A percentile compares a stretch with the other conserved stretches of the same genome.
These are phyloP conservation scores for Groenewaldozyma sp. DNA, from an alignment of 1,139 yeast species.

Conservation along the genomic window DNA sequence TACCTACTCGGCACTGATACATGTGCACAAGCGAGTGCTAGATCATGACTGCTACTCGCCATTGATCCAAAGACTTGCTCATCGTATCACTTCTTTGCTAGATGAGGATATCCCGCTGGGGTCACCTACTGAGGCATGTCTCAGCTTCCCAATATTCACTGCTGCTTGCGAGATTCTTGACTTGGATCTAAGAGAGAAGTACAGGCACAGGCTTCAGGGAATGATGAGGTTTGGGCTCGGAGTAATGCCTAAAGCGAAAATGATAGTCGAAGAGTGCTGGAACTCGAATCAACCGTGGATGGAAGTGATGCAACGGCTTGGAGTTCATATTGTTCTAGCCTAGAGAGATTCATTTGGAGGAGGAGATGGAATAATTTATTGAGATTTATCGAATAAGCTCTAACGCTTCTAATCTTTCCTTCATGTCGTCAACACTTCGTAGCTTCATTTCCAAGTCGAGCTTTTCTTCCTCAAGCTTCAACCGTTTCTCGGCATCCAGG, in stretches of 20 bases:
- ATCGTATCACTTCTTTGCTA: constrained; percentile 32
- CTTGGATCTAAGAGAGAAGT: constrained; percentile 29
- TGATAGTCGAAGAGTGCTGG: constrained; percentile 46
- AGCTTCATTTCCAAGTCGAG: constrained; percentile 53
- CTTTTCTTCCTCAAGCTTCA: constrained; percentile 64
- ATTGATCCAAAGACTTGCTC: constrained; percentile 38
- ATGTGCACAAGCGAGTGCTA: constrained; percentile 43
- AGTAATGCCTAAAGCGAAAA: constrained; percentile 37
- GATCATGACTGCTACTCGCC: constrained; percentile 36
- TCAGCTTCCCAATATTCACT: constrained; percentile 44
- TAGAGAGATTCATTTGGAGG: constrained; percentile 7
- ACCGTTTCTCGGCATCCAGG: constrained; percentile 59
- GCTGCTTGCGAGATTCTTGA: constrained; percentile 47
- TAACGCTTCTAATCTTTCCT: constrained; percentile 44
- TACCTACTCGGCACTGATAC: constrained; percentile 43
- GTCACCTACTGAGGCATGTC: constrained; percentile 43
- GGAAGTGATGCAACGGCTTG: constrained; percentile 23
- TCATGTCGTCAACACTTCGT: constrained; percentile 57
- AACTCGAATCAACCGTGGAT: constrained; percentile 21
- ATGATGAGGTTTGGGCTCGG: constrained; percentile 40
- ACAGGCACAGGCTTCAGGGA: constrained; percentile 32
- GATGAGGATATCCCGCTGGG: constrained; percentile 35
- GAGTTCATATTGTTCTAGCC: constrained; percentile 24
- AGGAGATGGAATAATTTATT: not conserved
- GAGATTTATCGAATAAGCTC: constrained; percentile 10